Base-by-base conservation (phyloP, 768 basidiomycete genomes). In the Pisolithus microcarpus region DNA sequence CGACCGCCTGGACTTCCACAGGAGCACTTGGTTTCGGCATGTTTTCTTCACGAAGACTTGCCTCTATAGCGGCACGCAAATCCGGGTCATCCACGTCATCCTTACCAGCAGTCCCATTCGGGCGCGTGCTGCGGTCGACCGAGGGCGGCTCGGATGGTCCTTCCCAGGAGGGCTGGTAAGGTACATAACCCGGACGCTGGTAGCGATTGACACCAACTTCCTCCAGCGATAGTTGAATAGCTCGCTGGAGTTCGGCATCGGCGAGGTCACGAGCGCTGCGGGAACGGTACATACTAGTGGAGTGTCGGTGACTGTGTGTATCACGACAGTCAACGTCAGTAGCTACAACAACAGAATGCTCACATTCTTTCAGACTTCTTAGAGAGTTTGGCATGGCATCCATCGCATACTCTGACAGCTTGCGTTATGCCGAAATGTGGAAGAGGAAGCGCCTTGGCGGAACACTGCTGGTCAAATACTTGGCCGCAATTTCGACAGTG, bases 401-500 rank as follows among this genome's bases (percentile, higher is more conserved):
- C 75, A 55, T 99, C 95, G 52, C 96, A 98, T 0, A 98, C 95
- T 37, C 96, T 77, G 6, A 99, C 96, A 36, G 87, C 85, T 61
- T 96, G 86, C 1, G 82, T 75, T 57, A 99, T 93, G 10, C 96
- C 96, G 60, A 91, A 95, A 64, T 93, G 89, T 4, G 96, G 95
- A 21, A 98, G 75, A 0, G 91, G 73, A 67, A 91, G 80, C 2
- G 77, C 72, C 67, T 91, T 88, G 31, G 87, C 84, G 0, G 91
- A 94, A 66, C 96, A 99, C 38, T 81, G 77, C 49, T 94, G 91
- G 69, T 97, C 95, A 62, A 96, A 98, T 13, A 98, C 92, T 64
- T 87, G 85, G 7, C 96, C 96, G 69, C 96, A 99, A 66, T 97
- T 97, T 13, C 96, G 82, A 65, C 96, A 99, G 62, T 99, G 96